phyloP scores from a whole-genome alignment of 352 stramenopile species.

The Phytophthora pluvialis region DNA sequence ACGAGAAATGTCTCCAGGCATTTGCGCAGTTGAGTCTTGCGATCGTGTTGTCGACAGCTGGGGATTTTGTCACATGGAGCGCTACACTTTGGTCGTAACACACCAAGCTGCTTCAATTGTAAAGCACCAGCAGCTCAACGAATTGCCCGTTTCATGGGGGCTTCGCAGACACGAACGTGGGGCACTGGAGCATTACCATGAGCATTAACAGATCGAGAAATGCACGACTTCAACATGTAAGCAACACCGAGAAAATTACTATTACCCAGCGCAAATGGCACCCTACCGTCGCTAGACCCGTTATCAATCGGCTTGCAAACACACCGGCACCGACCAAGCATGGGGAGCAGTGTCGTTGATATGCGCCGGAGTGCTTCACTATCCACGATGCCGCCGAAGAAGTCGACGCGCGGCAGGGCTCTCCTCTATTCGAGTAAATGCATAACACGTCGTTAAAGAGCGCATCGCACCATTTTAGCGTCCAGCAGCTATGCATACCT shows the following conservation, averaged over 20 bases:
- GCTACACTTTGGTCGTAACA: slow-evolving; percentile 12
- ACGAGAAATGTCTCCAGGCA: background rate
- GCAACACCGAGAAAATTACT: slow-evolving; percentile 11
- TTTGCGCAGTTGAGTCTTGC: background rate
- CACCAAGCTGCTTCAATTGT: slow-evolving; percentile 6
- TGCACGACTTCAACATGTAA: slow-evolving; percentile 5
- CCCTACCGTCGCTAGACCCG: slow-evolving; percentile 4
- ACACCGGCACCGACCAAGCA: slow-evolving; percentile 3
- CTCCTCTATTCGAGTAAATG: slow-evolving; percentile 23
- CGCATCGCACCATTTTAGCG: background rate
- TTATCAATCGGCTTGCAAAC: background rate
- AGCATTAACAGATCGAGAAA: slow-evolving; percentile 4
- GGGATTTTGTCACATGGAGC: slow-evolving; percentile 1
- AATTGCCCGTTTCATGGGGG: background rate
- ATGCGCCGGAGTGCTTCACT: slow-evolving; percentile 27
- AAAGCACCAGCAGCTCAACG: background rate
- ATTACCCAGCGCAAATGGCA: slow-evolving; percentile 9
- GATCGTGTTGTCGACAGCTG: slow-evolving; percentile 2
- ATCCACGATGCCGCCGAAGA: slow-evolving; percentile 59
- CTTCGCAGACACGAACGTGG: slow-evolving; percentile 10
- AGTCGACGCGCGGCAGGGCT: slow-evolving; percentile 49
- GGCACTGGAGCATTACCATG: background rate
- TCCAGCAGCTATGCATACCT: slow-evolving; percentile 25
- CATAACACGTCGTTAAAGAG: slow-evolving; percentile 16
- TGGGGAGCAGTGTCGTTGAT: slow-evolving; percentile 2